These are phyloP conservation scores for Wallacemonas sp. DNA, from an alignment of 208 protist genomes.

Conservation along the genomic window DNA sequence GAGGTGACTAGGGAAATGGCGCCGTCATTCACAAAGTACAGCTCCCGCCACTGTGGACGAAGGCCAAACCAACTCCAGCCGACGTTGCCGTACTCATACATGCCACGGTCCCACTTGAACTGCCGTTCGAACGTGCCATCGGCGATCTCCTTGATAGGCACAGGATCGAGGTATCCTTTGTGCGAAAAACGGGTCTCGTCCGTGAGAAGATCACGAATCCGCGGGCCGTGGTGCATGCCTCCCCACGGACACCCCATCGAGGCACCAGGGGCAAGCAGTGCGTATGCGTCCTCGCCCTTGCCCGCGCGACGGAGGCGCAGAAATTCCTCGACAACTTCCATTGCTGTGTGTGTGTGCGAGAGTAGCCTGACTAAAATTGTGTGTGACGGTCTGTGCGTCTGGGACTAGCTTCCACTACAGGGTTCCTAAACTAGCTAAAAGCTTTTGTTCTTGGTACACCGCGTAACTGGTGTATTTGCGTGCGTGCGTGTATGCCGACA, in stretches of 20 bases:
- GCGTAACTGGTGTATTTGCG: not conserved
- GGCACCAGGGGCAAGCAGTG: constrained; percentile 73
- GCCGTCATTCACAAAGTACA: constrained; percentile 85
- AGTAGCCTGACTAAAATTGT: too few species aligned
- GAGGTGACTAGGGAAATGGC: constrained; percentile 79
- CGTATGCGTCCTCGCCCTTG: constrained; percentile 76
- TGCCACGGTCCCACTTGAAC: constrained; percentile 85
- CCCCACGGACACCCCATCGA: constrained; percentile 88
- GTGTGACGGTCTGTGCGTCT: too few species aligned
- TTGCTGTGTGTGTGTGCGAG: too few species aligned
- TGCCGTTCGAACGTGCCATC: constrained; percentile 87
- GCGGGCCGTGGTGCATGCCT: constrained; percentile 81
- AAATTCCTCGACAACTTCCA: constrained; percentile 88
- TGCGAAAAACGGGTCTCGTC: constrained; percentile 78
- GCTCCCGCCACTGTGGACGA: constrained; percentile 75
- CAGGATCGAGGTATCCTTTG: constrained; percentile 76
- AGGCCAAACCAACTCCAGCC: constrained; percentile 49
- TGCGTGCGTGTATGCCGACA: too few species aligned
- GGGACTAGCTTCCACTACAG: not conserved
- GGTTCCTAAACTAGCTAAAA: not conserved
- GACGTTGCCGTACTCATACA: constrained; percentile 76
- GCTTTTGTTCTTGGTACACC: not conserved
- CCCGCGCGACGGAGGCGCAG: constrained; percentile 69
- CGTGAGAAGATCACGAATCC: constrained; percentile 56
- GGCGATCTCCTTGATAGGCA: constrained; percentile 83